These are phyloP conservation scores for Fusarium verrucosum DNA, from an alignment of 2,329 filamentous ascomycete species.

Conservation along the genomic window DNA sequence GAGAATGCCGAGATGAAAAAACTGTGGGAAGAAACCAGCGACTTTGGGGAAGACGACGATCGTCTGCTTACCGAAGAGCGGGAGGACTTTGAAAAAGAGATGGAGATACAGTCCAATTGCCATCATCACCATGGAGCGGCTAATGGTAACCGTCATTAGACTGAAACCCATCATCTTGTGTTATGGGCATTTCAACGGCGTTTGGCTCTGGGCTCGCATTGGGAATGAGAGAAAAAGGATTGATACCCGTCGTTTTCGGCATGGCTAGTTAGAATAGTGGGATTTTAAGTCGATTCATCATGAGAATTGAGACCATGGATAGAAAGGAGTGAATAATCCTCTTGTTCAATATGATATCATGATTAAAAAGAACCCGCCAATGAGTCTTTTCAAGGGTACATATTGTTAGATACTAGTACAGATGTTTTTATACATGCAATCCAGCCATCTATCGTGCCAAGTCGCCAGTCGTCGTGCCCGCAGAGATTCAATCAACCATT, in stretches of 20 bases:
- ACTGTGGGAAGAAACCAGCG: conserved; percentile 87
- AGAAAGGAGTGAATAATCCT: neutral
- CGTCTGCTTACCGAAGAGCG: conserved; percentile 78
- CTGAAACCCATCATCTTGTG: conserved; percentile 1
- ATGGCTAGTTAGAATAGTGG: conserved; percentile 15
- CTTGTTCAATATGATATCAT: conserved; percentile 22
- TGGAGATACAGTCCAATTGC: conserved; percentile 53
- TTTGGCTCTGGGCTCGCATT: conserved; percentile 36
- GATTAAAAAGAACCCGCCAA: conserved; percentile 30
- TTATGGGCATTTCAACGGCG: conserved; percentile 42
- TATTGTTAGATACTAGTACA: conserved; percentile 52
- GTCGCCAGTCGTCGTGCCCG: conserved; percentile 34
- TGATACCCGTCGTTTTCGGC: conserved; percentile 45
- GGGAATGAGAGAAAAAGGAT: conserved; percentile 33
- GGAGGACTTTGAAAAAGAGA: conserved; percentile 57
- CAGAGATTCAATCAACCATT: conserved; percentile 24
- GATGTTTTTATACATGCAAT: conserved; percentile 53
- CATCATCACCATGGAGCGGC: conserved; percentile 48
- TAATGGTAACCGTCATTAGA: conserved; percentile 46
- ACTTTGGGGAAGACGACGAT: conserved; percentile 87
- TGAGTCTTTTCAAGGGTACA: conserved; percentile 36
- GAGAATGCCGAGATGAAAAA: conserved; percentile 77
- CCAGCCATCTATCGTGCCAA: conserved; percentile 48
- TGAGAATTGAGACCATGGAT: neutral
- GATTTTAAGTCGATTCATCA: conserved; percentile 4